phyloP scores from a whole-genome alignment of 441 rosid genomes.

The Populus hybrid region DNA sequence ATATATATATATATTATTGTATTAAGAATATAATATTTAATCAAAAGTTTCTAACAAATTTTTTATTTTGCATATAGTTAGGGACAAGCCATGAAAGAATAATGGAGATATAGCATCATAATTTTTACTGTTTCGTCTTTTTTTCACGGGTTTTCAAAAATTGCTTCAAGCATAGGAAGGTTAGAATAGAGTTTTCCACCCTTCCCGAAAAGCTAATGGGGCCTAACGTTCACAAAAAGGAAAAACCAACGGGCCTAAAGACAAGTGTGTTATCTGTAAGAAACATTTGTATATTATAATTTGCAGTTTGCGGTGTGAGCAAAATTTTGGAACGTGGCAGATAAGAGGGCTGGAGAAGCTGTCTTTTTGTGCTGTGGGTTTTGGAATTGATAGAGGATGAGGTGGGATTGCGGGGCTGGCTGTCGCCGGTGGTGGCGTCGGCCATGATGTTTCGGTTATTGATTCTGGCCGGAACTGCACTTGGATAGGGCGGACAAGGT shows the following conservation, averaged over 20 bases:
- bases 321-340: not conserved
- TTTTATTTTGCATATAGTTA: too few relatives aligned
- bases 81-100: too few relatives aligned
- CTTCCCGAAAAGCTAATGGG: too few relatives aligned
- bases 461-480: not conserved
- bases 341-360: not conserved
- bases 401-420: not conserved
- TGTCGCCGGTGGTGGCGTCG: not conserved
- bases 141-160: too few relatives aligned
- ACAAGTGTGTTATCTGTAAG: not conserved
- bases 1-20: too few relatives aligned
- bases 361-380: not conserved
- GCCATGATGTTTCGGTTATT: not conserved
- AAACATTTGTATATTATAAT: not conserved
- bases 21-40: not conserved
- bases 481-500: not conserved
- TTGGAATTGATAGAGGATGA: not conserved
- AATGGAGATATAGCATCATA: too few relatives aligned
- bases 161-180: too few relatives aligned
- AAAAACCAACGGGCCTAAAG: not conserved
- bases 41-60: not conserved
- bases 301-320: not conserved
- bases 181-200: too few relatives aligned
- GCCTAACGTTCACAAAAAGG: not conserved
- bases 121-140: too few relatives aligned